These are phyloP conservation scores for Paramecium sexaurelia DNA, from an alignment of 73 alveolate genomes.

Conservation along the genomic window DNA sequence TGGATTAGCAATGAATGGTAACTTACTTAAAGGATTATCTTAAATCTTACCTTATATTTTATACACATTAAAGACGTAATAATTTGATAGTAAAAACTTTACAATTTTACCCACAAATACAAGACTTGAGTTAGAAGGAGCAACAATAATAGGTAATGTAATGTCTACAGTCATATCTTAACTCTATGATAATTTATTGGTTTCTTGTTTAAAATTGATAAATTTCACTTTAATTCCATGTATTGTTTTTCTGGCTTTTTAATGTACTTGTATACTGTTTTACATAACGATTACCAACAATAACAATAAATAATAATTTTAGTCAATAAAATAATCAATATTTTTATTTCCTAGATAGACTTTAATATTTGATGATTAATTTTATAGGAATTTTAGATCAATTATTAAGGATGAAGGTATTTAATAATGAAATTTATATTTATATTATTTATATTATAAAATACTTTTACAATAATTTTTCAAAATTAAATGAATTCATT, in stretches of 20 bases:
- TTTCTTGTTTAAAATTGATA: neutral
- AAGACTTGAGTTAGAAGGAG: slow-evolving; percentile 1
- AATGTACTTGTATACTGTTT: neutral
- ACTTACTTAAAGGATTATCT: neutral
- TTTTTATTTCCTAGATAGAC: neutral
- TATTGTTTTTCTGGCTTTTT: neutral
- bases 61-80: neutral
- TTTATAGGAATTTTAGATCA: slow-evolving; percentile 3
- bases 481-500: no score
- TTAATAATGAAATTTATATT: neutral
- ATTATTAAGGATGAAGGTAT: slow-evolving; percentile 9
- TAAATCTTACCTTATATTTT: neutral
- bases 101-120: neutral
- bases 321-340: neutral
- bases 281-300: neutral
- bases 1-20: neutral
- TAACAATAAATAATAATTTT: neutral
- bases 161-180: neutral
- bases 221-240: neutral
- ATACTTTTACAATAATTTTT: neutral
- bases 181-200: neutral
- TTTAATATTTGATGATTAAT: slow-evolving; percentile 1
- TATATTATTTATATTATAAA: neutral
- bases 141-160: neutral
- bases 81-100: neutral